These are phyloP conservation scores for Ascochyta viciae-villosae DNA, from an alignment of 2,329 filamentous ascomycete genomes.

Conservation along the genomic window DNA sequence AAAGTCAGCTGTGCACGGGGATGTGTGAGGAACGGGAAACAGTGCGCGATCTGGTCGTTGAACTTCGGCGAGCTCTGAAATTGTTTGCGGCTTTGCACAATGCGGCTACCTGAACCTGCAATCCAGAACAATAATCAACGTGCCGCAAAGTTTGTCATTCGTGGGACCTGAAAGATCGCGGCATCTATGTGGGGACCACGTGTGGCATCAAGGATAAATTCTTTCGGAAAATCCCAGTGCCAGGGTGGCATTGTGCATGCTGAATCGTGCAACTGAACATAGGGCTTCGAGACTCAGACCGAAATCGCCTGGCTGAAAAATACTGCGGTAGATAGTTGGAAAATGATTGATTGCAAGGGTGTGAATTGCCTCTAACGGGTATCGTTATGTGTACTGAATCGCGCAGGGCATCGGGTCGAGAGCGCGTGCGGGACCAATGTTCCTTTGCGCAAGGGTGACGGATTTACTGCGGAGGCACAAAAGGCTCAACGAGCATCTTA, in stretches of 20 bases:
- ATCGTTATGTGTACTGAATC: conserved; percentile 21
- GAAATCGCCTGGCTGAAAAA: background rate
- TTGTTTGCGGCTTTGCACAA: background rate
- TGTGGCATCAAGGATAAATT: conserved; percentile 11
- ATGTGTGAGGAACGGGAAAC: conserved; percentile 24
- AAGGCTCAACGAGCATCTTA: conserved; percentile 81
- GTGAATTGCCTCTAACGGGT: conserved; percentile 19
- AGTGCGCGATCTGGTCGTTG: conserved; percentile 1
- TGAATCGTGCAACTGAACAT: conserved; percentile 4
- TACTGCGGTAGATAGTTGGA: background rate
- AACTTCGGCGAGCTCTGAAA: conserved; percentile 10
- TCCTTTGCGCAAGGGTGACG: background rate
- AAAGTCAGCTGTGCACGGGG: conserved; percentile 25
- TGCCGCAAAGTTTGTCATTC: conserved; percentile 10
- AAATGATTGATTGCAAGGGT: conserved; percentile 11
- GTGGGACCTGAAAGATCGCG: conserved; percentile 9
- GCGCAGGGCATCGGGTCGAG: background rate
- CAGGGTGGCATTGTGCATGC: background rate
- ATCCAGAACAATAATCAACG: conserved; percentile 3
- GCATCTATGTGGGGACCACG: conserved; percentile 7
- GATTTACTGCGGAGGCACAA: conserved; percentile 66
- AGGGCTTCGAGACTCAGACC: conserved; percentile 3
- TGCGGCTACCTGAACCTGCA: conserved; percentile 1
- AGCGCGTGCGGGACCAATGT: conserved; percentile 6
- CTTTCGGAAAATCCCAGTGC: conserved; percentile 4